Percentiles rank a stretch among this genome's conserved stretches.
These are phyloP conservation scores for Chrysanthemum seticuspe DNA, from an alignment of 129 eudicot genomes.

Conservation along the genomic window DNA sequence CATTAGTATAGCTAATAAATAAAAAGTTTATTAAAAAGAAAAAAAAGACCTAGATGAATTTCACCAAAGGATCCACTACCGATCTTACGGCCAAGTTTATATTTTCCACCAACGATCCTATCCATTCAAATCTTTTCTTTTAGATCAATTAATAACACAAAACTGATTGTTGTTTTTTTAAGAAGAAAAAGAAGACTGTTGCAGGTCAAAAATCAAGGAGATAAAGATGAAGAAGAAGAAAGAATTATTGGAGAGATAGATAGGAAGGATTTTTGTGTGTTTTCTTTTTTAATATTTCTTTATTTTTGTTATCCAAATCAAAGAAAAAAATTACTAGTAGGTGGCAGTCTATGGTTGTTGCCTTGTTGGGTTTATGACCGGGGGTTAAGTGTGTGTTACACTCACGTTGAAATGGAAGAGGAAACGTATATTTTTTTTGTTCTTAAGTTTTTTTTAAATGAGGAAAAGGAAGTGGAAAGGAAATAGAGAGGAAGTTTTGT, in stretches of 20 bases:
- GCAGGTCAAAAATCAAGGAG: not conserved
- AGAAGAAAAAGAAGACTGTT: too few relatives aligned
- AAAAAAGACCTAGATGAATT: conserved; percentile 64
- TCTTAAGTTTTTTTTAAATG: too few relatives aligned
- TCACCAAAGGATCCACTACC: conserved; percentile 98
- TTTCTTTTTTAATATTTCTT: not conserved
- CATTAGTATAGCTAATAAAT: not conserved
- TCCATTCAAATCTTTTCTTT: conserved; percentile 44
- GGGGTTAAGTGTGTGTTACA: too few relatives aligned
- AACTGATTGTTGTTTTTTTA: not conserved
- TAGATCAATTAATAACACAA: not conserved
- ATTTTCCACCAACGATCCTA: conserved; percentile 87
- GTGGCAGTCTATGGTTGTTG: too few relatives aligned
- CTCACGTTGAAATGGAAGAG: too few relatives aligned
- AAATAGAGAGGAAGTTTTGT: too few relatives aligned
- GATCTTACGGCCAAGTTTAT: conserved; percentile 97
- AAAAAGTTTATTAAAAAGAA: not conserved
- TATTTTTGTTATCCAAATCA: not conserved
- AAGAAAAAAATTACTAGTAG: too few relatives aligned
- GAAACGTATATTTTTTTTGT: too few relatives aligned
- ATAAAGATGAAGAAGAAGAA: not conserved
- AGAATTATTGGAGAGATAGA: conserved; percentile 18
- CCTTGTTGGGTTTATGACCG: too few relatives aligned
- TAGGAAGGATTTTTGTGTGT: not conserved
- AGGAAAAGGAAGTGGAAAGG: too few relatives aligned